These are phyloP conservation scores for Hibiscus syriacus DNA, from an alignment of 345 rosid species.

Conservation along the genomic window DNA sequence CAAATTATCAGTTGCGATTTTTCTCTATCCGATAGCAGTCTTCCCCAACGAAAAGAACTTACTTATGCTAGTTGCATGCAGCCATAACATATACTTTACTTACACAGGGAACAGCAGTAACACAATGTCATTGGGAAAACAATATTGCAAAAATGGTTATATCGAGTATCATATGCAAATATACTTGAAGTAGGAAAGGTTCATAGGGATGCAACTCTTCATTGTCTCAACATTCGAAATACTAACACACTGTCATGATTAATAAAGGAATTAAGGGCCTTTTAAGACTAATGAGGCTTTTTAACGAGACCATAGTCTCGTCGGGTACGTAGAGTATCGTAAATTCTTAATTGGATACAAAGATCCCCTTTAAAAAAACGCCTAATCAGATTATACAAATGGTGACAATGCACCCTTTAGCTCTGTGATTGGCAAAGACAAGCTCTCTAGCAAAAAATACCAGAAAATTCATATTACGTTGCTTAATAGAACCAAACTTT, in stretches of 20 bases:
- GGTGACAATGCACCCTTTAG: neutral
- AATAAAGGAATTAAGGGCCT: neutral
- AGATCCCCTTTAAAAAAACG: too few relatives aligned
- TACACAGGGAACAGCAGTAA: neutral
- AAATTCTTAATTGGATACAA: too few relatives aligned
- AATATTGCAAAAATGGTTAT: neutral
- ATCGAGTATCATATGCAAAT: too few relatives aligned
- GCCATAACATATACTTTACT: neutral
- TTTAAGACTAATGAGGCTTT: too few relatives aligned
- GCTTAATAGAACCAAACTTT: neutral
- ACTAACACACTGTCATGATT: neutral
- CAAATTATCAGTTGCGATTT: too few relatives aligned
- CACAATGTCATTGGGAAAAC: neutral
- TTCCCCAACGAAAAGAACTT: neutral
- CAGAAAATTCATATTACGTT: neutral
- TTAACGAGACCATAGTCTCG: too few relatives aligned
- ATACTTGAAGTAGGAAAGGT: too few relatives aligned
- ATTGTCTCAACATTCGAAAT: neutral
- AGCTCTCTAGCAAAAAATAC: too few relatives aligned
- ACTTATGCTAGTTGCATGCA: neutral
- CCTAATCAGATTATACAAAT: neutral
- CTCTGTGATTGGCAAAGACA: neutral
- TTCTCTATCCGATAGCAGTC: too few relatives aligned
- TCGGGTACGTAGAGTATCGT: too few relatives aligned
- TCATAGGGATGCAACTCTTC: neutral